phyloP scores from a whole-genome alignment of 1,139 yeast species.

The Nakaseomyces uthaithaninus region DNA sequence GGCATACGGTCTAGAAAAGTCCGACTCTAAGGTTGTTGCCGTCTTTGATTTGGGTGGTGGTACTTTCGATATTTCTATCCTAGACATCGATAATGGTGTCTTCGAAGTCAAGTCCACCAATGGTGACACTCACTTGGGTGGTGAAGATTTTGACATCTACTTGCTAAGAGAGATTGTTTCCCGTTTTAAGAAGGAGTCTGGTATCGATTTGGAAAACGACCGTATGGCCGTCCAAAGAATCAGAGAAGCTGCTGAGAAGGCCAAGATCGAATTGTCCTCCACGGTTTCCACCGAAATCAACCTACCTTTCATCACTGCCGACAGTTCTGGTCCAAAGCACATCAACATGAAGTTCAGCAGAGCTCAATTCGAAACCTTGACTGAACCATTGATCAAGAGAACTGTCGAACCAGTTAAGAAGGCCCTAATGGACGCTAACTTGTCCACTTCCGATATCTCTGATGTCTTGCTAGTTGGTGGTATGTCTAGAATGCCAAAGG shows the following conservation, averaged over 20 bases:
- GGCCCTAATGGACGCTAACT: conserved; percentile 93
- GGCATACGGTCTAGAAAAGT: conserved; percentile 92
- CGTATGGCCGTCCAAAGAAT: conserved; percentile 99
- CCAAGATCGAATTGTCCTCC: conserved; percentile 95
- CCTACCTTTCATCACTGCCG: conserved; percentile 10
- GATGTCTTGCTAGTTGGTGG: conserved; percentile 99
- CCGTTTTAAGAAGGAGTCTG: conserved; percentile 85
- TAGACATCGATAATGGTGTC: conserved; percentile 93
- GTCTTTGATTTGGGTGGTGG: conserved; percentile 99
- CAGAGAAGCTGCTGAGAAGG: conserved; percentile 99
- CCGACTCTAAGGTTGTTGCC: conserved; percentile 80
- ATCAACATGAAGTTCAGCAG: conserved; percentile 62
- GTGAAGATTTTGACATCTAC: conserved; percentile 90
- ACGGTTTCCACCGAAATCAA: conserved; percentile 48
- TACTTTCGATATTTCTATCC: conserved; percentile 93
- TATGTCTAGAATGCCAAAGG: conserved; percentile 99
- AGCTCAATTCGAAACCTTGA: conserved; percentile 86
- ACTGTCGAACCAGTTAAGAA: conserved; percentile 96
- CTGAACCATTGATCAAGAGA: conserved; percentile 84
- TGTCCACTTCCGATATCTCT: conserved; percentile 76
- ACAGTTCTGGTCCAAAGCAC: conserved; percentile 11
- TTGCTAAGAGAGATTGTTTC: conserved; percentile 84
- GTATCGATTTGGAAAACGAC: conserved; percentile 81
- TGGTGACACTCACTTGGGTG: conserved; percentile 99
- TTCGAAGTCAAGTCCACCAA: conserved; percentile 97